Evolutionary conservation across 1,139 yeast genomes (phyloP).

Genomic region (Saccharomyces hybrid): DNA sequence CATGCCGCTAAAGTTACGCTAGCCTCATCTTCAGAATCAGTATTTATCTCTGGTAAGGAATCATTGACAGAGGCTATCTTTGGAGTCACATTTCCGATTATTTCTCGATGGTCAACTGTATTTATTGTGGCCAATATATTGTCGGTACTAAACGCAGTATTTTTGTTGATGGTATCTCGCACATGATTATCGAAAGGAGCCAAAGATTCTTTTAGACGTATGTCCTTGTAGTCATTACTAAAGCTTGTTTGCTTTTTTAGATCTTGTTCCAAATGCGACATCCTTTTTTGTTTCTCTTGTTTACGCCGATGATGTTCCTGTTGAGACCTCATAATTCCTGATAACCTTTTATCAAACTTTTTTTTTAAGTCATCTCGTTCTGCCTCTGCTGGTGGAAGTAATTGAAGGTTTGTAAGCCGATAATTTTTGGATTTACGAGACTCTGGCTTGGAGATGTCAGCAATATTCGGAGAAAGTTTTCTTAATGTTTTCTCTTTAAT

Average conservation of each 20-base stretch:
- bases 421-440: conserved; percentile 8
- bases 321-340: conserved; percentile 29
- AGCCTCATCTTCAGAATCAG: conserved; percentile 29
- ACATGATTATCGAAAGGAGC: neutral
- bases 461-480: neutral
- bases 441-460: neutral
- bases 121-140: conserved; percentile 14
- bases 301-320: conserved; percentile 25
- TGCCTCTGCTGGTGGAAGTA: conserved; percentile 20
- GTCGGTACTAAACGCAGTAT: conserved; percentile 3
- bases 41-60: conserved; percentile 29
- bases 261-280: conserved; percentile 25
- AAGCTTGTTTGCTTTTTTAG: conserved; percentile 18
- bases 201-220: neutral
- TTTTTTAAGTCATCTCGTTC: conserved; percentile 25
- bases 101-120: conserved; percentile 27
- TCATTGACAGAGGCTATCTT: conserved; percentile 9
- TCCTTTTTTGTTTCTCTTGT: conserved; percentile 23
- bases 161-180: conserved; percentile 2
- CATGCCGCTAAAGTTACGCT: conserved; percentile 24
- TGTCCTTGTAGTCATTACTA: conserved; percentile 14
- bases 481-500: neutral
- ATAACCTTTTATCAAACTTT: conserved; percentile 26
- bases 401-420: conserved; percentile 25
- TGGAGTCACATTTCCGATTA: conserved; percentile 14